Evolutionary conservation across 169 alveolate species (phyloP).

Genomic region (Plasmodium cynomolgi): DNA sequence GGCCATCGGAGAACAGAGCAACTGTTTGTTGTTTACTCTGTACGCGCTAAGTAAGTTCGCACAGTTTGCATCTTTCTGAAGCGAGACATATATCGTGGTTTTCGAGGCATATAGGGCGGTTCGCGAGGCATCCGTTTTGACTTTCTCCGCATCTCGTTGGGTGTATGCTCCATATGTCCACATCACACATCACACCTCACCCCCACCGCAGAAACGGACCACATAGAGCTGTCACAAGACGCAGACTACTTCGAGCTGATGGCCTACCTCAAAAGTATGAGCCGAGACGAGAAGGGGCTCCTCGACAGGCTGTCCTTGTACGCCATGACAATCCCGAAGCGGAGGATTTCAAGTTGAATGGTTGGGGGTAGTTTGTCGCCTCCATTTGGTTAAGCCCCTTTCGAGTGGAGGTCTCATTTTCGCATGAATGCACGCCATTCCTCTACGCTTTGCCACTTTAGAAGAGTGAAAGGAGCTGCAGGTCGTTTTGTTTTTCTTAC

Average conservation of each 20-base stretch:
- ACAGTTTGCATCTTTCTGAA: not conserved
- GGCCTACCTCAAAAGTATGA: slow-evolving; percentile 37
- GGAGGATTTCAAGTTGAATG: not conserved
- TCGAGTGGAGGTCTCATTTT: not conserved
- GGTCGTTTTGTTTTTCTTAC: not conserved
- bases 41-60: slow-evolving; percentile 49
- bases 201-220: slow-evolving; percentile 14
- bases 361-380: not conserved
- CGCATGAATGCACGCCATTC: not conserved
- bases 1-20: not conserved
- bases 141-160: not conserved
- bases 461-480: not conserved
- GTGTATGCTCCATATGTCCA: not conserved
- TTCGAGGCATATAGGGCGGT: too few relatives aligned
- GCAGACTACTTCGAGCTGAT: slow-evolving; percentile 60
- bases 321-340: slow-evolving; percentile 25
- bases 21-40: slow-evolving; percentile 25
- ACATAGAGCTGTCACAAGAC: slow-evolving; percentile 54
- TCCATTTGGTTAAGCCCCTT: not conserved
- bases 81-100: not conserved
- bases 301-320: slow-evolving; percentile 27
- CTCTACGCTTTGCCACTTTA: not conserved
- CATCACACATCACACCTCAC: not conserved
- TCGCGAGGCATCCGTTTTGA: not conserved
- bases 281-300: slow-evolving; percentile 16